Conservation (phyloP, 371 early-diverging fungal species). For the Rhizomucor miehei region DNA sequence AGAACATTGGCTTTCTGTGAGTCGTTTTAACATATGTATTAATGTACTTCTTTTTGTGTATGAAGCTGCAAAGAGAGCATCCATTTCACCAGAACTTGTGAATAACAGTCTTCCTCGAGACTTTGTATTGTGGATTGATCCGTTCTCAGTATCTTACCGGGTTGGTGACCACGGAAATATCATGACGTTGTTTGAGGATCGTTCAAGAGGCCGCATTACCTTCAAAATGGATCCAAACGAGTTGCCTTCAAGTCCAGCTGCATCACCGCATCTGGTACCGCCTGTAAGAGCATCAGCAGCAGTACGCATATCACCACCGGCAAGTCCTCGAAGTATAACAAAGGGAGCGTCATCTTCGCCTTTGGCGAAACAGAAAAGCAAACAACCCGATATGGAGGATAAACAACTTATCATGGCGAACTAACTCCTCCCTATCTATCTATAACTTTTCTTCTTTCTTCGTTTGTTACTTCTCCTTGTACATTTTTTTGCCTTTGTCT, state of each 20-base stretch:
- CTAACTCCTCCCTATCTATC: background rate
- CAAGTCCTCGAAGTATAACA: background rate
- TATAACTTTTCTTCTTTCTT: no score
- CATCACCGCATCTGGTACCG: background rate
- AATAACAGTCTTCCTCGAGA: slow-evolving; percentile 64
- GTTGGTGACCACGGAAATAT: slow-evolving; percentile 76
- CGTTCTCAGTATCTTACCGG: slow-evolving; percentile 72
- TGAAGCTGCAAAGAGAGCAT: slow-evolving; percentile 27
- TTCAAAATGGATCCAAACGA: slow-evolving; percentile 33
- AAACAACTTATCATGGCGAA: background rate
- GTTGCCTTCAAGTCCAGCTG: background rate
- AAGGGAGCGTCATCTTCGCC: background rate
- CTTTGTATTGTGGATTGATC: slow-evolving; percentile 82
- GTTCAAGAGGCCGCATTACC: slow-evolving; percentile 55
- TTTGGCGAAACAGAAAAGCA: background rate
- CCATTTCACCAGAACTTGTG: slow-evolving; percentile 21
- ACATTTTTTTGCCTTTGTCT: no score
- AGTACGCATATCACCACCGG: background rate
- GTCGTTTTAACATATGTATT: background rate
- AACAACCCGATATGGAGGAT: background rate
- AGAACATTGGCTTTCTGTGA: background rate
- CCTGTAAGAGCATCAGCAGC: background rate
- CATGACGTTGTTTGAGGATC: slow-evolving; percentile 71
- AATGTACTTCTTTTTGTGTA: slow-evolving; percentile 1
- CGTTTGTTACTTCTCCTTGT: no score